Evolutionary conservation across 306 rosid genomes (phyloP).

Genomic region (Vicia villosa): DNA sequence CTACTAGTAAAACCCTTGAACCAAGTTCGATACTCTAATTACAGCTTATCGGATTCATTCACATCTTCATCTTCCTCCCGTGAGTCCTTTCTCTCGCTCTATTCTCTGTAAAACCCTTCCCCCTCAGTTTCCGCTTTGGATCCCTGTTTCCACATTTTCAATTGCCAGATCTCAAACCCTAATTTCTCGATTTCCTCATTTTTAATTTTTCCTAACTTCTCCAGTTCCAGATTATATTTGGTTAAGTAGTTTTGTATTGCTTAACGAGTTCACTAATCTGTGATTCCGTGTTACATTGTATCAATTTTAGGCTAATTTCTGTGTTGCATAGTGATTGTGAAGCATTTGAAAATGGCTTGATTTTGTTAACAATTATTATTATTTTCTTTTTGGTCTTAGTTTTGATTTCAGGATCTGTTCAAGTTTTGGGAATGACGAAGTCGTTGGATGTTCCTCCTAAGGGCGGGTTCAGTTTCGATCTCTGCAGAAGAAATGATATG

Average conservation of each 20-base stretch:
- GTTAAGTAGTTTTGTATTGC: background rate
- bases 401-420: slow-evolving; percentile 41
- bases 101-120: no score
- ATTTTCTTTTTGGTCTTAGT: background rate
- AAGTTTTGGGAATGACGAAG: slow-evolving; percentile 52
- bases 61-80: background rate
- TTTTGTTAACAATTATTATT: background rate
- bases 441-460: slow-evolving; percentile 71
- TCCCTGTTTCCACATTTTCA: no score
- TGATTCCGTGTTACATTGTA: background rate
- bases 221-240: background rate
- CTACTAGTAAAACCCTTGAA: background rate
- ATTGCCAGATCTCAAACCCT: background rate
- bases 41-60: background rate
- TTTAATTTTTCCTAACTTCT: no score
- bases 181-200: no score
- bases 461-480: slow-evolving; percentile 89
- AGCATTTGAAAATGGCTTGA: background rate
- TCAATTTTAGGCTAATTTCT: background rate
- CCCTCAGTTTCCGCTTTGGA: no score
- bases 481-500: slow-evolving; percentile 88
- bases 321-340: background rate
- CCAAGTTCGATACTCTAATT: background rate
- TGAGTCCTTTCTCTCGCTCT: background rate
- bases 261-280: background rate